Evolutionary conservation across 768 basidiomycete species (phyloP), one percentile per base, ranked within the genome.

Genomic region (Gloeopeniophorella convolvens): DNA sequence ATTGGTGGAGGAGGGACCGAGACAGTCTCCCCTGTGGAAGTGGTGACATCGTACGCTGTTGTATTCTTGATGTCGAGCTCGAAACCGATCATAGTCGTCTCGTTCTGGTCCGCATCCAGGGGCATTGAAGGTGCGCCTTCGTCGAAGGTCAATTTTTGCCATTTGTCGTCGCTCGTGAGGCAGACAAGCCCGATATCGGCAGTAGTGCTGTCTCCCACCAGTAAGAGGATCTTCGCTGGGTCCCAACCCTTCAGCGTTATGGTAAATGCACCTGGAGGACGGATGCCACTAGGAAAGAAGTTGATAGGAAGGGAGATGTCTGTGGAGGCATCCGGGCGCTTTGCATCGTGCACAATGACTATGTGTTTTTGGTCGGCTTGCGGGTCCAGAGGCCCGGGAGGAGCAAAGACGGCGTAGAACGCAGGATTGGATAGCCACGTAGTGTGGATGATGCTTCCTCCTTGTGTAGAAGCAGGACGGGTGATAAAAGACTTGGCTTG

Each of bases 341-440:
- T 78, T 27, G 65, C 46, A 42, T 78, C 77, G 46, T 72, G 60
- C 2, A 65, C 63, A 12, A 70, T 56, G 30, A 75, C 62, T 43
- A 69, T 65, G 58, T 78, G 75, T 7, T 56, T 56, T 41, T 77
- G 74, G 33, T 70, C 68, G 27, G 60, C 59, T 16, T 77, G 72
- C 3, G 72, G 66, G 9, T 57, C 56, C 5, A 68, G 49, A 23
- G 64, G 62, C 3, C 75, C 73, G n/a, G 61, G 48, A 8, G 79
- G 72, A 2, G 73, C 72, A 59, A 84, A 89, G 48, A 78, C 76
- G 18, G 77, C 73, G 49, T 83, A 73, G 64, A 89, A 89, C 3
- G 82, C 80, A 21, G 82, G 74, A 15, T 78, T 78, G 1, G 82
- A 74, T 6, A 89, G 71, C 88, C 88, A 91, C 21, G 75, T 71